Percentiles rank a stretch among this genome's conserved stretches.
phyloP scores from a whole-genome alignment of 2,329 filamentous ascomycete genomes.

The Aspergillus glaucus region DNA sequence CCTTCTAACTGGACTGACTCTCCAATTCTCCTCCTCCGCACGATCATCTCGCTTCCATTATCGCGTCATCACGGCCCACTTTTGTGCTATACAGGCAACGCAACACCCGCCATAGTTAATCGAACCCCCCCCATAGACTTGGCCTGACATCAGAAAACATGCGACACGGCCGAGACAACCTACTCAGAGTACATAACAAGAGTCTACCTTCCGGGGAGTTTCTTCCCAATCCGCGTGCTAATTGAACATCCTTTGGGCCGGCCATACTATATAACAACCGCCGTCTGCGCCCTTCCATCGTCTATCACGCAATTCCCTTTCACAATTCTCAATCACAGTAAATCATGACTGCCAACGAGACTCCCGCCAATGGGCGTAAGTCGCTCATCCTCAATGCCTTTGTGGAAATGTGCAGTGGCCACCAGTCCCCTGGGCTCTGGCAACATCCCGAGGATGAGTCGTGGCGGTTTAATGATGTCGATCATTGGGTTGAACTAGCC shows the following conservation, averaged over 20 bases:
- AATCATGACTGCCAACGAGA: conserved; percentile 6
- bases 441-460: conserved; percentile 60
- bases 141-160: background rate
- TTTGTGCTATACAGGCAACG: conserved; percentile 24
- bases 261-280: conserved; percentile 1
- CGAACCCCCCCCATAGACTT: background rate
- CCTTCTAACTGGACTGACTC: background rate
- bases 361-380: conserved; percentile 33
- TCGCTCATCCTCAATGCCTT: conserved; percentile 48
- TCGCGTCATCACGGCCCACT: conserved; percentile 32
- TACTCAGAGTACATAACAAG: too few species aligned
- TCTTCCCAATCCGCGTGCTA: background rate
- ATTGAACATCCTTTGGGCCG: background rate
- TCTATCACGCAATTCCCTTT: background rate
- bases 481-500: conserved; percentile 57
- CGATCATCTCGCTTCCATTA: conserved; percentile 4
- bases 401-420: conserved; percentile 47
- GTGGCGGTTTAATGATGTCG: conserved; percentile 53
- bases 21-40: background rate
- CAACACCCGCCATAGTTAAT: conserved; percentile 1
- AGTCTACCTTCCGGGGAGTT: too few species aligned
- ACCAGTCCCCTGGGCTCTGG: conserved; percentile 55
- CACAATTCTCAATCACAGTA: background rate
- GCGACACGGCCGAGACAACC: too few species aligned
- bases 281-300: background rate